These are phyloP conservation scores for Wallacemonas sp. DNA, from an alignment of 208 protist species.

Conservation along the genomic window DNA sequence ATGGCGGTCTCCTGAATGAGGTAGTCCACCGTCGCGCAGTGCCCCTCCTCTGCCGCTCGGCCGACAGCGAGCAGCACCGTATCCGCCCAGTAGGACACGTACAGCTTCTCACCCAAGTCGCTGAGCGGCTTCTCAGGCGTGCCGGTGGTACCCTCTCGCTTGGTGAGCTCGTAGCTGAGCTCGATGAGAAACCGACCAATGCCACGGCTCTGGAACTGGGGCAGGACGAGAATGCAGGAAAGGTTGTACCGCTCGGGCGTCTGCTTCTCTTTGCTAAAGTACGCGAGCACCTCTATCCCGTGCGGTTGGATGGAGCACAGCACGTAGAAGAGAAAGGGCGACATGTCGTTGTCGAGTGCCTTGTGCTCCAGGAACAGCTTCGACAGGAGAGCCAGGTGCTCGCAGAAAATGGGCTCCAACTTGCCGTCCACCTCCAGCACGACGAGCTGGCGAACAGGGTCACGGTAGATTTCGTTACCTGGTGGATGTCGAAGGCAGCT, in stretches of 20 bases:
- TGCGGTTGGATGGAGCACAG: slow-evolving; percentile 93
- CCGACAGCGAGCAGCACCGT: slow-evolving; percentile 82
- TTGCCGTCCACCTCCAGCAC: slow-evolving; percentile 98
- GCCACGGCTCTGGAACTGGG: slow-evolving; percentile 95
- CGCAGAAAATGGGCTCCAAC: slow-evolving; percentile 96
- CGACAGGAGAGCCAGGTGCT: slow-evolving; percentile 98
- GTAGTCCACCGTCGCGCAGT: slow-evolving; percentile 78
- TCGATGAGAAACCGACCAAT: slow-evolving; percentile 99
- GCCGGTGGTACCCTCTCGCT: slow-evolving; percentile 95
- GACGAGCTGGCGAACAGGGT: slow-evolving; percentile 83
- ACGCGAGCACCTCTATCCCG: slow-evolving; percentile 97
- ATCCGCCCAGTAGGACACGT: slow-evolving; percentile 94
- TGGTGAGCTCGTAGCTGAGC: slow-evolving; percentile 98
- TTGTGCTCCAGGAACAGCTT: slow-evolving; percentile 99
- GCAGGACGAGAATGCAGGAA: slow-evolving; percentile 99
- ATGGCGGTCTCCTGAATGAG: slow-evolving; percentile 83
- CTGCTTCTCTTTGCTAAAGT: slow-evolving; percentile 99
- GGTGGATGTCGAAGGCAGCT: slow-evolving; percentile 91
- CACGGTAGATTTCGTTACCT: slow-evolving; percentile 88
- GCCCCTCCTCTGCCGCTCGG: slow-evolving; percentile 75
- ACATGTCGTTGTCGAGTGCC: slow-evolving; percentile 99
- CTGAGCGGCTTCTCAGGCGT: slow-evolving; percentile 99
- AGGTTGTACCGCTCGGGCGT: slow-evolving; percentile 98
- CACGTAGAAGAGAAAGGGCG: slow-evolving; percentile 99
- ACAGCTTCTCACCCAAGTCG: slow-evolving; percentile 97